Evolutionary conservation across 192 early-diverging fungal species (phyloP).

Genomic region (Backusella circina): DNA sequence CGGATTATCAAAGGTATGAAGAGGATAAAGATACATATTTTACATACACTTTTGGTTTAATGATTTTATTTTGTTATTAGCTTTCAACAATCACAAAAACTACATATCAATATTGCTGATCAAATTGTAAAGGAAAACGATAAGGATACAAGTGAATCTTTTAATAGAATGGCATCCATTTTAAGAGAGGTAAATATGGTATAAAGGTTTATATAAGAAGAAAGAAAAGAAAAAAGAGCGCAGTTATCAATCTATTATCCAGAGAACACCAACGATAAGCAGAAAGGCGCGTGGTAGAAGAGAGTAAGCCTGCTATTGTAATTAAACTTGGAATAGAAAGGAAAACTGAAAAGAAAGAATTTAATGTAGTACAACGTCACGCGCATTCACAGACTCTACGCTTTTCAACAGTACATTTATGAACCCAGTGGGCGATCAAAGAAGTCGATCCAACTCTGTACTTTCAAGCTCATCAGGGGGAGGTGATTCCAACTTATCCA

Average conservation of each 20-base stretch:
- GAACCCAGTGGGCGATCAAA: neutral
- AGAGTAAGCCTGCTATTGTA: neutral
- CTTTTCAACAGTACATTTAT: neutral
- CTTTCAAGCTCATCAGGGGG: neutral
- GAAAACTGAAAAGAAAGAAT: neutral
- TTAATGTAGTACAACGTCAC: neutral
- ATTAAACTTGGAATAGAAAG: neutral
- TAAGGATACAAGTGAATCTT: neutral
- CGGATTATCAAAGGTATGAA: conserved; percentile 7
- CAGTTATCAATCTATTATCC: neutral
- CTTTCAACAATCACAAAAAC: neutral
- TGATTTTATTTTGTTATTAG: neutral
- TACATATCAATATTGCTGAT: neutral
- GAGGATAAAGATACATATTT: neutral
- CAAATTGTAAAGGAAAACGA: neutral
- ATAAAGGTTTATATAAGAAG: neutral
- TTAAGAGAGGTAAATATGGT: neutral
- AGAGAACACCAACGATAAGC: neutral
- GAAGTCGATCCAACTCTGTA: neutral
- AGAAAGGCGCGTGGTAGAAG: neutral
- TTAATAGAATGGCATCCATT: neutral
- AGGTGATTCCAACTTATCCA: neutral
- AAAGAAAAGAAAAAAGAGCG: neutral
- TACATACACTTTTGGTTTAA: neutral
- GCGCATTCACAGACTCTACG: neutral